These are phyloP conservation scores for Massarina eburnea DNA, from an alignment of 2,329 filamentous ascomycete genomes.

Conservation along the genomic window DNA sequence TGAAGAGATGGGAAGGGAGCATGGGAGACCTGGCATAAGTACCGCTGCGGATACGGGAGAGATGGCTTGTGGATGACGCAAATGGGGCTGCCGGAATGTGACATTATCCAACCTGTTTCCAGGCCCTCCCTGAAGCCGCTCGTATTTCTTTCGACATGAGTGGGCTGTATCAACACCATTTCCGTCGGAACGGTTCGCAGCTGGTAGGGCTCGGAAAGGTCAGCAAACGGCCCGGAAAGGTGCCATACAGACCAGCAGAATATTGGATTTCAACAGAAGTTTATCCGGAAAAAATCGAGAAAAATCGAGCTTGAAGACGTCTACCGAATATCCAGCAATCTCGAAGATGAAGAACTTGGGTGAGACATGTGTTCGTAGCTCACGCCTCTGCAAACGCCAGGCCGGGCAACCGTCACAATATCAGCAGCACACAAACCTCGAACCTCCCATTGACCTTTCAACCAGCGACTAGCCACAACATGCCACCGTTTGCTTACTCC, in stretches of 20 bases:
- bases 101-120: neutral
- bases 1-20: neutral
- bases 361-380: too few relatives aligned
- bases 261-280: too few relatives aligned
- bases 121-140: neutral
- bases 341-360: too few relatives aligned
- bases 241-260: too few relatives aligned
- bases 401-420: neutral
- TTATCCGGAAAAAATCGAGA: too few relatives aligned
- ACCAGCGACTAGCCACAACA: neutral
- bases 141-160: neutral
- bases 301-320: too few relatives aligned
- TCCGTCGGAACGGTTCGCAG: too few relatives aligned
- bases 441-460: neutral
- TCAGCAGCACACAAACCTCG: neutral
- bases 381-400: too few relatives aligned
- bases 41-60: neutral
- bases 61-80: conserved; percentile 1
- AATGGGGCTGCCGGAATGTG: neutral
- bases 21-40: neutral
- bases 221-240: too few relatives aligned
- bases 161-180: neutral
- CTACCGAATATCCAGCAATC: too few relatives aligned
- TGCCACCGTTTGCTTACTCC: neutral
- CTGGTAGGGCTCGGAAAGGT: too few relatives aligned